Base-by-base conservation (phyloP, 371 early-diverging fungal genomes). In the Mortierella sp. region DNA sequence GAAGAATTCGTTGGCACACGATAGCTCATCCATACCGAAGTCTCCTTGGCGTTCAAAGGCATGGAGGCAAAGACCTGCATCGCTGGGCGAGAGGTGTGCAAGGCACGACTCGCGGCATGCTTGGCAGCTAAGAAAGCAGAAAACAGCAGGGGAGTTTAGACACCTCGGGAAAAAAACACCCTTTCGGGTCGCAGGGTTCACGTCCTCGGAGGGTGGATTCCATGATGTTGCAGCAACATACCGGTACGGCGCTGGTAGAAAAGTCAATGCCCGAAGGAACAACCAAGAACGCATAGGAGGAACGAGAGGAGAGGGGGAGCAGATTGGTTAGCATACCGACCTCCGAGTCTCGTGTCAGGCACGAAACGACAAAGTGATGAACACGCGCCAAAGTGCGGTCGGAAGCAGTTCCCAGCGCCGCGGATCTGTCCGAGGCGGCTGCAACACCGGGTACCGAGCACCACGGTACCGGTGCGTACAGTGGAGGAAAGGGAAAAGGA, bases 41-140 rank as follows among this genome's bases (percentile, higher is more conserved):
- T 85, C 76, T 89, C 86, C 68, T 83, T 86, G 18, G 91, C 92
- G 67, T 87, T 86, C 78, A 92, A 86, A 53, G 92, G 90, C 64
- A 89, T 82, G 21, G 87, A 86, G 46, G 90, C 84, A 72, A 91
- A 84, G 54, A 93, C 88, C 72, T 90, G 89, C 82, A 82, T 82
- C 52, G 88, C 83, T 66, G 87, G 86, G 65, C 86, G 85, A 47
- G 93, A 85, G 52, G 82, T 78, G 78, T 88, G 89, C 64, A 91
- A 80, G 46, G 80, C 69, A 72, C 90, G 89, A 27, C 56, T 64
- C 56, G 82, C 66, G 51, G 43, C 64, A 72, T 72, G 61, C 47
- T 52, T 72, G 58, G 72, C 67, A 62, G 68, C 73, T 72, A 58
- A 39, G 19, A 47, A n/a, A 28, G n/a, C 2, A 54, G 31, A 41